These are phyloP conservation scores for Exidia glandulosa DNA, from an alignment of 768 basidiomycete species.

Conservation along the genomic window DNA sequence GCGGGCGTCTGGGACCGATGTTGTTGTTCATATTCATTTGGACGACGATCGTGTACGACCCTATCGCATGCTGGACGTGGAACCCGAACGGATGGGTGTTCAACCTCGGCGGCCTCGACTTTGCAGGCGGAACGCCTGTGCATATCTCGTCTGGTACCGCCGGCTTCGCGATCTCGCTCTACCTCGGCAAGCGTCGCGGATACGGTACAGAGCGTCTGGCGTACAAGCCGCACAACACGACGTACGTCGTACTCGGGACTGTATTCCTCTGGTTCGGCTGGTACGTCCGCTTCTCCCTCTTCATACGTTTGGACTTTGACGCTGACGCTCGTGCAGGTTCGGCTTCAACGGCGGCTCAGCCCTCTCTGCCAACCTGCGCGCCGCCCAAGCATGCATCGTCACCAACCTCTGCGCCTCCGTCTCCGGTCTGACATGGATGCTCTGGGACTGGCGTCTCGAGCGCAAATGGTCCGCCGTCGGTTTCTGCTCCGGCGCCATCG, in stretches of 20 bases:
- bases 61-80: conserved; percentile 97
- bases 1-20: conserved; percentile 71
- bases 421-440: conserved; percentile 88
- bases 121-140: conserved; percentile 93
- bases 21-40: conserved; percentile 87
- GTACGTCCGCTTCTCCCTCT: too few species aligned
- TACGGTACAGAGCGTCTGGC: conserved; percentile 85
- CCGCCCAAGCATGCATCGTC: conserved; percentile 79
- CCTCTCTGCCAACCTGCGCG: conserved; percentile 78
- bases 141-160: conserved; percentile 92
- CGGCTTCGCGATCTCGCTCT: conserved; percentile 82
- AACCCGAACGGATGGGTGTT: conserved; percentile 68
- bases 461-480: conserved; percentile 89
- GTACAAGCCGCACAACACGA: conserved; percentile 91
- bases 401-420: conserved; percentile 87
- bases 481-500: conserved; percentile 90
- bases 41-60: conserved; percentile 83
- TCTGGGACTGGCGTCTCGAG: conserved; percentile 90
- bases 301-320: not conserved
- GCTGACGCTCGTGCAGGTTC: not conserved
- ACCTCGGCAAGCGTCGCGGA: conserved; percentile 82
- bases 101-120: conserved; percentile 74
- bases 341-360: conserved; percentile 90
- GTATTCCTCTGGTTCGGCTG: conserved; percentile 77
- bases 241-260: conserved; percentile 89